Evolutionary conservation across 2,329 filamentous ascomycete genomes (phyloP).

Genomic region (Diplodia mutila): DNA sequence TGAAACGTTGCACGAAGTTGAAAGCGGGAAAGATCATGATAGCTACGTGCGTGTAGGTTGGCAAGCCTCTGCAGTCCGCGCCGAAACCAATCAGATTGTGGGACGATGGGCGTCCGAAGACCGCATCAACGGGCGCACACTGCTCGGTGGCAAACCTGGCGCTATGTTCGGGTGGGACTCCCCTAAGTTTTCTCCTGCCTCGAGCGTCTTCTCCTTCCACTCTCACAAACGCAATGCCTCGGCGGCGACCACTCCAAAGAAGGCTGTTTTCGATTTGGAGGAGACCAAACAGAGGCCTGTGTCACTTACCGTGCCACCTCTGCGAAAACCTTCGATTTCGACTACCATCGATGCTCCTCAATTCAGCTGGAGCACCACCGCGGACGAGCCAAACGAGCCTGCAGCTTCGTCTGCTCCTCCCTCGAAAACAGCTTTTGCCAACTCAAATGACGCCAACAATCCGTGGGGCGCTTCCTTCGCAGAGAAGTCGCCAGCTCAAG

Average conservation of each 20-base stretch:
- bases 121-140: constrained; percentile 38
- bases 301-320: constrained; percentile 1
- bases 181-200: constrained; percentile 22
- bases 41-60: constrained; percentile 45
- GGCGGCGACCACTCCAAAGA: not conserved
- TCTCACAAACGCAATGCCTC: constrained; percentile 21
- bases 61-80: constrained; percentile 38
- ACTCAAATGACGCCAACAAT: not conserved
- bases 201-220: constrained; percentile 10
- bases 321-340: constrained; percentile 2
- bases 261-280: constrained; percentile 13
- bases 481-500: not conserved
- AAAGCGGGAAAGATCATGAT: constrained; percentile 39
- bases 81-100: constrained; percentile 42
- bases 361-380: constrained; percentile 16
- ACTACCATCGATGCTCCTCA: not conserved
- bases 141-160: constrained; percentile 35
- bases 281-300: constrained; percentile 18
- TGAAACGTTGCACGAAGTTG: constrained; percentile 45
- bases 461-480: constrained; percentile 12
- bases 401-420: constrained; percentile 12
- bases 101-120: constrained; percentile 44
- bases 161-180: constrained; percentile 46
- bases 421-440: constrained; percentile 10
- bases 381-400: not conserved